Conservation (phyloP, 768 basidiomycete genomes). For the Hydnomerulius pinastri region DNA sequence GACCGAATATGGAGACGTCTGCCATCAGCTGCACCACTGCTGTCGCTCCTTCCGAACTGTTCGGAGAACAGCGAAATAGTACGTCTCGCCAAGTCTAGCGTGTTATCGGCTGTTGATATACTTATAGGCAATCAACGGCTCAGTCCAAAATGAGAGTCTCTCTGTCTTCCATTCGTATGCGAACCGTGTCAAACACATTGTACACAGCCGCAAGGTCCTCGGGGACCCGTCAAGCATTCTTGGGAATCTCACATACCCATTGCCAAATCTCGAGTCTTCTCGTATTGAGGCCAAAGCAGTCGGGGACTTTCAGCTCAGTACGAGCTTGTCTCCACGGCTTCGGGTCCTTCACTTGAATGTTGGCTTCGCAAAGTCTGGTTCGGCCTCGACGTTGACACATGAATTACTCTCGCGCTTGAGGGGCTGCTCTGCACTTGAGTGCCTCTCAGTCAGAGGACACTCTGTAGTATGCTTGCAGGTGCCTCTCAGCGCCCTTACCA, state of each 20-base stretch:
- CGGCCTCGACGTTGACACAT: constrained; percentile 24
- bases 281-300: constrained; percentile 19
- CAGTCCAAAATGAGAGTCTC: neutral
- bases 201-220: constrained; percentile 18
- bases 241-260: neutral
- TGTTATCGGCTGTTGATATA: neutral
- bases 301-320: constrained; percentile 12
- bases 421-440: constrained; percentile 29
- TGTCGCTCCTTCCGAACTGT: constrained; percentile 35
- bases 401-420: constrained; percentile 28
- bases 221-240: constrained; percentile 7
- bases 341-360: constrained; percentile 39
- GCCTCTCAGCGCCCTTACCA: constrained; percentile 34
- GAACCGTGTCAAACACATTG: constrained; percentile 24
- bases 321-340: constrained; percentile 38
- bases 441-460: constrained; percentile 42
- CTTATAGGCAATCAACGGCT: constrained; percentile 12
- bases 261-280: constrained; percentile 20
- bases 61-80: constrained; percentile 15
- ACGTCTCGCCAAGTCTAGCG: neutral
- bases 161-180: constrained; percentile 22
- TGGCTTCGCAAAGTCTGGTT: constrained; percentile 18
- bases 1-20: constrained; percentile 48
- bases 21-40: constrained; percentile 41
- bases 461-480: constrained; percentile 29